Percentiles rank a stretch among this genome's conserved stretches.
phyloP scores from a whole-genome alignment of 2,329 filamentous ascomycete species.

The Alternaria dauci region DNA sequence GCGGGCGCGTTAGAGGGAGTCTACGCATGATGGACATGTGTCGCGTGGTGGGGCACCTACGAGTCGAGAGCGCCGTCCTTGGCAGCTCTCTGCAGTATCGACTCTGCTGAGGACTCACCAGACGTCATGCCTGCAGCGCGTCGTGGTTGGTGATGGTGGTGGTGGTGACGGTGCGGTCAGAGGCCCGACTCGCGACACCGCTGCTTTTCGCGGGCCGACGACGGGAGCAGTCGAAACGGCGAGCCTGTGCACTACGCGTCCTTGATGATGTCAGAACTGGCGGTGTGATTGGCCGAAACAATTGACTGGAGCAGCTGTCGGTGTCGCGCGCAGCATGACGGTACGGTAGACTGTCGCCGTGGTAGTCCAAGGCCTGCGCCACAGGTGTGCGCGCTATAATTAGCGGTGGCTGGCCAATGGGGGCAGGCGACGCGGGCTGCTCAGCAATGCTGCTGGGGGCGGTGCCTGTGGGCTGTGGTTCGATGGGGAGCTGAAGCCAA shows the following conservation, averaged over 20 bases:
- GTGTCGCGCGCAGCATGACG: slow-evolving; percentile 14
- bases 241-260: slow-evolving; percentile 6
- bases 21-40: not conserved
- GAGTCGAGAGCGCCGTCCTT: slow-evolving; percentile 66
- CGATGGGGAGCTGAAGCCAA: not conserved
- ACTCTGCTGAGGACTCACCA: slow-evolving; percentile 51
- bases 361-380: slow-evolving; percentile 10
- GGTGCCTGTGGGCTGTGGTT: slow-evolving; percentile 9
- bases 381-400: slow-evolving; percentile 3
- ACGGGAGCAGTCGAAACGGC: slow-evolving; percentile 5
- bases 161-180: slow-evolving; percentile 2
- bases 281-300: not conserved
- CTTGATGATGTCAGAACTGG: not conserved
- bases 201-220: slow-evolving; percentile 5
- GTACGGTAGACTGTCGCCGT: slow-evolving; percentile 13
- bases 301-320: not conserved
- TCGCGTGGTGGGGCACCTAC: slow-evolving; percentile 53
- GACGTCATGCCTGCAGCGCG: slow-evolving; percentile 30
- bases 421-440: not conserved
- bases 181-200: slow-evolving; percentile 9
- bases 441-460: not conserved
- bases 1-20: slow-evolving; percentile 43
- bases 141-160: slow-evolving; percentile 1
- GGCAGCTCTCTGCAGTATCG: slow-evolving; percentile 64
- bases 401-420: not conserved